phyloP scores from a whole-genome alignment of 1,139 yeast genomes.

The Taphrina deformans region DNA sequence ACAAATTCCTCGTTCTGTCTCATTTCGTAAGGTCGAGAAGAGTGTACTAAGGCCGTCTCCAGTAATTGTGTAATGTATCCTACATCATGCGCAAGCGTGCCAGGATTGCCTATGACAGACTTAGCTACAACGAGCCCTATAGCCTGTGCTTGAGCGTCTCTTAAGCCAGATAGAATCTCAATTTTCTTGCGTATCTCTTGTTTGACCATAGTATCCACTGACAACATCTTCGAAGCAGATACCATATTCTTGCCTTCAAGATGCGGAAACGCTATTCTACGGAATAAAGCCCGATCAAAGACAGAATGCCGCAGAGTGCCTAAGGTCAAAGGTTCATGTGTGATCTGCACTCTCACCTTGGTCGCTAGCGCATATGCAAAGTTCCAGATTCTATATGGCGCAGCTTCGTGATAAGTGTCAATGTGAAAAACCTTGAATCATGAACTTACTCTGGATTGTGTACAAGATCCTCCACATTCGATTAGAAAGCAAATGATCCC shows the following conservation, averaged over 20 bases:
- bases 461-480: conserved; percentile 41
- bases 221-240: conserved; percentile 4
- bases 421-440: background rate
- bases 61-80: conserved; percentile 20
- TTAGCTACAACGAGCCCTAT: conserved; percentile 39
- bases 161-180: conserved; percentile 36
- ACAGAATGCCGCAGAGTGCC: conserved; percentile 20
- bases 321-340: conserved; percentile 1
- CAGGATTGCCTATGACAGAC: conserved; percentile 34
- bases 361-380: conserved; percentile 17
- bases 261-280: conserved; percentile 25
- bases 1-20: background rate
- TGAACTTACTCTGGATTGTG: conserved; percentile 41
- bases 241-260: background rate
- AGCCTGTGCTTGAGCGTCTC: conserved; percentile 39
- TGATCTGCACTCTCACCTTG: conserved; percentile 27
- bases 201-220: conserved; percentile 35
- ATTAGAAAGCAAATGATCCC: conserved; percentile 44
- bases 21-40: conserved; percentile 24
- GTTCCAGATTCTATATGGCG: conserved; percentile 39
- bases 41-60: conserved; percentile 6
- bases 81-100: conserved; percentile 31
- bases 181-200: conserved; percentile 37
- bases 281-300: conserved; percentile 14
- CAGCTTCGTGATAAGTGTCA: conserved; percentile 10